Percentiles rank a stretch among this genome's conserved stretches.
phyloP scores from a whole-genome alignment of 108 stramenopile species.

The Stephanodiscus triporus region DNA sequence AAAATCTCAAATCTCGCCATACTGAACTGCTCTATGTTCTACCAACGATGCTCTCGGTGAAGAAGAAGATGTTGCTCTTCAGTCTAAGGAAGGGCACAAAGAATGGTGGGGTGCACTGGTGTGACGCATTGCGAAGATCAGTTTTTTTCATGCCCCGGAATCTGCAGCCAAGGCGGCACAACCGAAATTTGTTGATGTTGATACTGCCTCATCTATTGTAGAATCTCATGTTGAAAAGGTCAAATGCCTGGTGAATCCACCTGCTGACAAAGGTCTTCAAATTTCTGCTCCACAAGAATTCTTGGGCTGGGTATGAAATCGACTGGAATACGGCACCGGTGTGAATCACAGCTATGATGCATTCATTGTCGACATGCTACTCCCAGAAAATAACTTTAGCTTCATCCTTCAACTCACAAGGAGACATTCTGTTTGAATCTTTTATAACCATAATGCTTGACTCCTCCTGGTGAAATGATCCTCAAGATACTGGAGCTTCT shows the following conservation, averaged over 20 bases:
- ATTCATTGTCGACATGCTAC: neutral
- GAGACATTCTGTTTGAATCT: neutral
- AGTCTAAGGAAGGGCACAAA: slow-evolving; percentile 1
- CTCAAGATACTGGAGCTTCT: too few species aligned
- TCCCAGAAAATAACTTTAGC: neutral
- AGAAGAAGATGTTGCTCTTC: neutral
- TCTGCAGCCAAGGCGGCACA: slow-evolving; percentile 12
- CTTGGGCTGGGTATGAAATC: slow-evolving; percentile 31
- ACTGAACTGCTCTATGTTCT: too few species aligned
- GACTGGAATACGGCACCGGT: slow-evolving; percentile 5
- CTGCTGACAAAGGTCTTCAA: neutral
- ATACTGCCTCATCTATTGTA: slow-evolving; percentile 11
- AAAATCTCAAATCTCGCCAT: too few species aligned
- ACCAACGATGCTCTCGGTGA: slow-evolving; percentile 11
- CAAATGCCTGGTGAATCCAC: neutral
- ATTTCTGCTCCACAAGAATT: slow-evolving; percentile 23
- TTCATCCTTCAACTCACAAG: neutral
- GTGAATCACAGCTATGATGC: neutral
- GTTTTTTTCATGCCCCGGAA: slow-evolving; percentile 30
- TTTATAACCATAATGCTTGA: too few species aligned
- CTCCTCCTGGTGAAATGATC: too few species aligned
- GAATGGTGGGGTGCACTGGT: slow-evolving; percentile 6
- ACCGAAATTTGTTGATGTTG: slow-evolving; percentile 27
- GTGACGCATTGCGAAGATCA: slow-evolving; percentile 16
- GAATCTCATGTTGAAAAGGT: slow-evolving; percentile 4